Evolutionary conservation across 805 yeast species (phyloP), one percentile per base, ranked within the genome.

Genomic region (Ascoidea tarda): DNA sequence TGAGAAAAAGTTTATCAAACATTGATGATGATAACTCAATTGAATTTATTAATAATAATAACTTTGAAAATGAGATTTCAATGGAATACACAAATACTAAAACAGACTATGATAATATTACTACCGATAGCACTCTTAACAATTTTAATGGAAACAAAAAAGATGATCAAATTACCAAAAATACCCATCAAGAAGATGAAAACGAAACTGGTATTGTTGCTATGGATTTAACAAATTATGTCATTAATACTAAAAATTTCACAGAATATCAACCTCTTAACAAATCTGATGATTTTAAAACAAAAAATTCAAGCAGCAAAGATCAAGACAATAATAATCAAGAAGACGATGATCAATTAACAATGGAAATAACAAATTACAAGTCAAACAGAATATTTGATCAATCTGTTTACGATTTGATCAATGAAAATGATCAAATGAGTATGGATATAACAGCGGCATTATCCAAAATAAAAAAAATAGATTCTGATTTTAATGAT

Each of bases 71-170:
- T 32, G 49, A 48, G 49, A 32, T 10, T 21, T n/a, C 12, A 16
- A 32, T 48, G 6, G 46, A 49, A 21, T 21, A 21, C 28, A 21
- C 28, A 21, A 21, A 47, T n/a, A 49, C 51, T 21, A 58, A 57
- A 8, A 51, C 46, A 14, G 50, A 53, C 32, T 42, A 33, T 48
- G 48, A 51, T 46, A 52, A 50, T 12, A 51, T 49, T 32, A 53
- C 54, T 47, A 38, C 48, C 6, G 56, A 52, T 48, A 46, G 54
- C 58, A 12, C 28, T 21, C 28, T 46, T 57, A 49, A 56, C 62
- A 38, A 61, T 31, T 71, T 65, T 31, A 66, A 66, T 12, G 68
- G 69, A 6, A 65, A 62, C 49, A 69, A 69, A 4, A 57, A 52
- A 16, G 59, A 50, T 5, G 61, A 58, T 16, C 57, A 53, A 6